Evolutionary conservation across 2,329 filamentous ascomycete species (phyloP).

Genomic region (Plectosphaerella plurivora): DNA sequence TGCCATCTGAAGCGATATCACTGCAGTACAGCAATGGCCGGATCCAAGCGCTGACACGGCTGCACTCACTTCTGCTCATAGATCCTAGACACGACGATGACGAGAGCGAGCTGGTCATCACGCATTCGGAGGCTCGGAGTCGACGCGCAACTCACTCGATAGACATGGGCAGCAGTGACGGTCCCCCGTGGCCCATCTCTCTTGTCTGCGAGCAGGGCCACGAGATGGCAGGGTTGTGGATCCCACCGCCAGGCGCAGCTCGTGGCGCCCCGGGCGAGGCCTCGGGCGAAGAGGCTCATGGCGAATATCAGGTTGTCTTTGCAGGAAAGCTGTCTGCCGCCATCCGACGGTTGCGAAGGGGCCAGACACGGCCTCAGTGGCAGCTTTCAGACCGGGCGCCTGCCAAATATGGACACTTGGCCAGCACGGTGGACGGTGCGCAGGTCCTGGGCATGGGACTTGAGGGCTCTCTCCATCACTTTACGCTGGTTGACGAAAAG

Average conservation of each 20-base stretch:
- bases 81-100: slow-evolving; percentile 36
- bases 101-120: slow-evolving; percentile 27
- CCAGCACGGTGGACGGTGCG: slow-evolving; percentile 36
- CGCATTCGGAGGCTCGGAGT: slow-evolving; percentile 41
- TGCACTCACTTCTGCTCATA: slow-evolving; percentile 53
- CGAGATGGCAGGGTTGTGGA: slow-evolving; percentile 45
- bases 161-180: slow-evolving; percentile 30
- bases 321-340: slow-evolving; percentile 52
- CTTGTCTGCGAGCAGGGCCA: slow-evolving; percentile 44
- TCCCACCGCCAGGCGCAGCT: slow-evolving; percentile 28
- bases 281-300: slow-evolving; percentile 20
- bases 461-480: slow-evolving; percentile 65
- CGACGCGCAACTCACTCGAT: slow-evolving; percentile 42
- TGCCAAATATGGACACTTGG: slow-evolving; percentile 35
- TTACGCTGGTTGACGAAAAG: slow-evolving; percentile 58
- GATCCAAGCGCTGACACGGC: slow-evolving; percentile 45
- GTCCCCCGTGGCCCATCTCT: slow-evolving; percentile 32
- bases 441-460: slow-evolving; percentile 63
- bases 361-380: slow-evolving; percentile 50
- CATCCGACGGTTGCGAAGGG: slow-evolving; percentile 51
- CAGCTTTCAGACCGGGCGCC: slow-evolving; percentile 23
- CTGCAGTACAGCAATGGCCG: slow-evolving; percentile 42
- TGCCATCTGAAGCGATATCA: slow-evolving; percentile 49
- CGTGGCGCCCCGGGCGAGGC: background rate
- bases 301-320: slow-evolving; percentile 44